These are phyloP conservation scores for Lactarius pseudohatsudake DNA, from an alignment of 768 basidiomycete species.

Conservation along the genomic window DNA sequence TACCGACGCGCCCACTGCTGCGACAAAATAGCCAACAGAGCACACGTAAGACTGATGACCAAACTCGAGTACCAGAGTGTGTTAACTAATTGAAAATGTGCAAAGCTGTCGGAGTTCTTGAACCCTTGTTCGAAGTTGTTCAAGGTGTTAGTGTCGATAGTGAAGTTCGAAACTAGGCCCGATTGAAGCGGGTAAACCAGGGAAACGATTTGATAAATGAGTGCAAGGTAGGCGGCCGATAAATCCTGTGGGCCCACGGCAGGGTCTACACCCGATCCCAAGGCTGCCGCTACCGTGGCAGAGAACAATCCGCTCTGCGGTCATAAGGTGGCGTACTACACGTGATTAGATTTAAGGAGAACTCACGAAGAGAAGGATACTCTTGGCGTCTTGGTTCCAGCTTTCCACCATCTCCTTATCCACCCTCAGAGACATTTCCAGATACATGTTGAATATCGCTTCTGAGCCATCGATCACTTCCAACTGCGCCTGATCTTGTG, in stretches of 20 bases:
- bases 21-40: neutral
- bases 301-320: conserved; percentile 23
- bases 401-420: neutral
- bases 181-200: too few relatives aligned
- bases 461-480: neutral
- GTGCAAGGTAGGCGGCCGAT: too few relatives aligned
- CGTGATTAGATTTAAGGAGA: neutral
- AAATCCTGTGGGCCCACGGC: too few relatives aligned
- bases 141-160: too few relatives aligned
- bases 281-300: conserved; percentile 20
- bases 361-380: neutral
- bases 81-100: neutral
- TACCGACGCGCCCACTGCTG: neutral
- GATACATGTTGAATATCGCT: neutral
- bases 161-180: too few relatives aligned
- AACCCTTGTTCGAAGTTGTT: too few relatives aligned
- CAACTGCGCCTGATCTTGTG: too few relatives aligned
- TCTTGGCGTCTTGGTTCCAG: neutral
- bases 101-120: too few relatives aligned
- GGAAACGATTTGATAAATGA: too few relatives aligned
- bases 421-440: neutral
- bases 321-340: neutral
- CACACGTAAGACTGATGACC: neutral
- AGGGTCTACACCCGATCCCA: too few relatives aligned
- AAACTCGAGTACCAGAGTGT: neutral